Evolutionary conservation across 2,329 filamentous ascomycete genomes (phyloP).

Genomic region (Trichophaea hybrida): DNA sequence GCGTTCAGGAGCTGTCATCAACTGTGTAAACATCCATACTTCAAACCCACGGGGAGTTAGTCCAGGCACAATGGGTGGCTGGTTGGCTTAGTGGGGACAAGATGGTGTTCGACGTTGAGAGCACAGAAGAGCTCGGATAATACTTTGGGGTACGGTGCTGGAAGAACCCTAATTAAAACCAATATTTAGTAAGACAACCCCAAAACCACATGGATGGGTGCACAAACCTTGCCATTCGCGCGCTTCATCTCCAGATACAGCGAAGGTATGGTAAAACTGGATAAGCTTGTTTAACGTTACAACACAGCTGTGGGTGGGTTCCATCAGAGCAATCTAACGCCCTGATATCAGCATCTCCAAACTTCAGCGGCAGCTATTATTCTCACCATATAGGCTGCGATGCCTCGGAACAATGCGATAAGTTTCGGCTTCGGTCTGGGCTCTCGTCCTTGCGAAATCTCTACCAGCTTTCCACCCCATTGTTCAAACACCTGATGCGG

Average conservation of each 20-base stretch:
- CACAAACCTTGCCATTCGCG: conserved; percentile 24
- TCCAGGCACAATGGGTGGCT: conserved; percentile 24
- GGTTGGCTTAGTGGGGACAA: conserved; percentile 21
- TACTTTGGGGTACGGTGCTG: conserved; percentile 18
- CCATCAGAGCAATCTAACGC: conserved; percentile 24
- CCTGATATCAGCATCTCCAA: conserved; percentile 1
- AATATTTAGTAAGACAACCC: background rate
- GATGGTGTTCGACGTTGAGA: conserved; percentile 26
- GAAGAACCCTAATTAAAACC: conserved; percentile 21
- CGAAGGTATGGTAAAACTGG: conserved; percentile 24
- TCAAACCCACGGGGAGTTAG: conserved; percentile 26
- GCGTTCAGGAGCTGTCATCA: conserved; percentile 24
- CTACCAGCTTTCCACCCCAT: conserved; percentile 15
- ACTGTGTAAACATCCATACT: conserved; percentile 27
- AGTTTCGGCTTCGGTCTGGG: conserved; percentile 23
- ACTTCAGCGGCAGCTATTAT: background rate
- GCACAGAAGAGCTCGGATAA: conserved; percentile 25
- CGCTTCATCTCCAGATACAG: conserved; percentile 18
- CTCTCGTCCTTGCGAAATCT: conserved; percentile 11
- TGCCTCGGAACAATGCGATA: conserved; percentile 21
- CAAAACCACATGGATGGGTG: background rate
- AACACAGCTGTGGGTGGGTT: conserved; percentile 25
- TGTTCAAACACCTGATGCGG: background rate
- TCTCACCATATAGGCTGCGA: conserved; percentile 26
- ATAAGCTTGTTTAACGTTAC: conserved; percentile 26